Evolutionary conservation across 352 stramenopile species (phyloP), one percentile per base, ranked within the genome.

Genomic region (Pythium aristosporum): DNA sequence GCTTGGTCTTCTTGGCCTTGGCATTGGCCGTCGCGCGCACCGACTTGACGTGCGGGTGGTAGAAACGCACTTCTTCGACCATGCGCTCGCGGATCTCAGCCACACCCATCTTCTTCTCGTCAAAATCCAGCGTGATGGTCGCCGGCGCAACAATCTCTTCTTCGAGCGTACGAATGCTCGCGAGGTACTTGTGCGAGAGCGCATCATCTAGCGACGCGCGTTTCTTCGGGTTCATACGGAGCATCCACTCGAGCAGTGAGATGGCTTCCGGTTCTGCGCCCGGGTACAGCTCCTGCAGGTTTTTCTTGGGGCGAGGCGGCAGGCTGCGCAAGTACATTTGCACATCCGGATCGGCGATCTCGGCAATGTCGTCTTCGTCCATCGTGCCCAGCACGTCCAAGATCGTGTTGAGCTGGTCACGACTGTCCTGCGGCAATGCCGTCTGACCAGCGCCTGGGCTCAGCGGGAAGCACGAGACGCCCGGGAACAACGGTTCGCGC

Each of bases 401-500:
- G 51, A 95, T 95, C 68, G 85, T 93, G 65, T 93, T 95, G 13
- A 95, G 71, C 58, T 95, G 86, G 56, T 95, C 86, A 30, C 85
- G 82, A 49, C 84, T 93, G 69, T 95, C 86, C 46, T 95, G 86
- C 7, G 86, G 86, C 32, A 95, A 57, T 23, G 84, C 84, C 11
- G 87, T 78, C 49, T 93, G 85, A 10, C 82, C 81, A 28, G 80
- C 82, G 13, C 86, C 86, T 49, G 86, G 86, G 46, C 84, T 93
- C 37, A 95, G 58, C 30, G 84, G 86, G 58, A 95, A 95, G 62
- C 86, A 98, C 44, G 89, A 97, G 7, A 97, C 93, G 41, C 96
- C 96, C 1, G 96, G 96, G 77, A 98, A 98, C 32, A 98, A 69
- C 46, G 96, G 94, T 43, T 96, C 85, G 36, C 96, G 84, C 70